Evolutionary conservation across 2,329 filamentous ascomycete genomes (phyloP).

Genomic region (Pyrenophora tritici-repentis): DNA sequence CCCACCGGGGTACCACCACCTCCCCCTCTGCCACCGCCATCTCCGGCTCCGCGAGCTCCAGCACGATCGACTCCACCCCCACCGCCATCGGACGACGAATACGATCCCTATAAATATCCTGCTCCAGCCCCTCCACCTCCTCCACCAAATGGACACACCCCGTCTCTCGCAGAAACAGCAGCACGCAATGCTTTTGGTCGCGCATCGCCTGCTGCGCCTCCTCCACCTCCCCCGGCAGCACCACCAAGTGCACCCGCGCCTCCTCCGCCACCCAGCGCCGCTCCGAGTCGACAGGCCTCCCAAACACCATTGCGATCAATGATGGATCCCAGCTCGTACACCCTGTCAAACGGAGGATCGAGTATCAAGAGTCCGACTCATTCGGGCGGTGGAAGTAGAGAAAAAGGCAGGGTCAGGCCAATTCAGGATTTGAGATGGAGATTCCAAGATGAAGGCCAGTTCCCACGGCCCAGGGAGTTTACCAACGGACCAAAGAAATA

Average conservation of each 20-base stretch:
- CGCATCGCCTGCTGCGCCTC: slow-evolving; percentile 48
- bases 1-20: slow-evolving; percentile 24
- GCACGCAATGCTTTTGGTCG: slow-evolving; percentile 62
- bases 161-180: slow-evolving; percentile 63
- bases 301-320: slow-evolving; percentile 62
- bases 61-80: slow-evolving; percentile 30
- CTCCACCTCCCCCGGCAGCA: slow-evolving; percentile 53
- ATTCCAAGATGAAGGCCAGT: slow-evolving; percentile 79
- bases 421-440: slow-evolving; percentile 83
- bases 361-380: slow-evolving; percentile 29
- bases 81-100: slow-evolving; percentile 37
- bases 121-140: slow-evolving; percentile 56
- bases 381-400: slow-evolving; percentile 24
- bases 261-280: slow-evolving; percentile 40
- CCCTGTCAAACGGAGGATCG: slow-evolving; percentile 53
- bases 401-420: slow-evolving; percentile 50
- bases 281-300: slow-evolving; percentile 40
- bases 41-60: slow-evolving; percentile 30
- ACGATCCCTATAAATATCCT: slow-evolving; percentile 52
- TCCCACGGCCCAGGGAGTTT: slow-evolving; percentile 87
- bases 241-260: slow-evolving; percentile 53
- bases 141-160: slow-evolving; percentile 46
- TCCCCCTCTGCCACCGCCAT: slow-evolving; percentile 18
- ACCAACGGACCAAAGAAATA: slow-evolving; percentile 76
- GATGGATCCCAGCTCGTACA: slow-evolving; percentile 78